A percentile compares a stretch with the other conserved stretches of the same genome.
These are phyloP conservation scores for Curvularia sp. DNA, from an alignment of 2,329 filamentous ascomycete species.

Conservation along the genomic window DNA sequence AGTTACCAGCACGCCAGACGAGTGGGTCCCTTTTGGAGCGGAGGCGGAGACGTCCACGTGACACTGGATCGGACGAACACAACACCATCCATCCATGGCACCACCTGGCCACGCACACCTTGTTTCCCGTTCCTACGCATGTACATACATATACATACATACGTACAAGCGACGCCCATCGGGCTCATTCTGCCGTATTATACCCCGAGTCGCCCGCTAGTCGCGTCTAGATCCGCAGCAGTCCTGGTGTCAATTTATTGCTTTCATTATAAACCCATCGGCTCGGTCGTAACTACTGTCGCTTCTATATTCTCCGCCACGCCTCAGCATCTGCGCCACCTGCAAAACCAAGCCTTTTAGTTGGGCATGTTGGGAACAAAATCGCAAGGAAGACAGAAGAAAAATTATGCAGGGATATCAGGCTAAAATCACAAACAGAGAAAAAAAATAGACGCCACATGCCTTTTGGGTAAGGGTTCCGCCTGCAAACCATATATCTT, in stretches of 20 bases:
- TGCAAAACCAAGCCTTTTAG: constrained; percentile 7
- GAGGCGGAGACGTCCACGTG: constrained; percentile 13
- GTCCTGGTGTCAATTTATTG: not conserved
- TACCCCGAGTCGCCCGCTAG: not conserved
- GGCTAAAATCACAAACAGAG: constrained; percentile 3
- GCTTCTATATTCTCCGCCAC: not conserved
- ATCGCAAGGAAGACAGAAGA: constrained; percentile 2
- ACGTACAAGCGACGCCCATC: too few species aligned
- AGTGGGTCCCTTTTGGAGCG: constrained; percentile 17
- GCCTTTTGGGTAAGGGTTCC: constrained; percentile 2
- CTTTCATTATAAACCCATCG: constrained; percentile 1
- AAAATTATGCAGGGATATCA: constrained; percentile 2
- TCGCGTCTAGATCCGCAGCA: not conserved
- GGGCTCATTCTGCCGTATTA: not conserved
- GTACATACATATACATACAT: too few species aligned
- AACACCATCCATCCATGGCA: too few species aligned
- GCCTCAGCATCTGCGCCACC: constrained; percentile 1
- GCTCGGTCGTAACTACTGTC: not conserved
- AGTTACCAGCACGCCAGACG: constrained; percentile 18
- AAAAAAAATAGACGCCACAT: constrained; percentile 1
- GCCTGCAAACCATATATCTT: constrained; percentile 5
- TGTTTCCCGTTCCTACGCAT: too few species aligned
- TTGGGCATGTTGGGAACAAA: not conserved
- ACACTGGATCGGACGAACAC: constrained; percentile 7
- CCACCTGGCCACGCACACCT: too few species aligned